Conservation (phyloP, 495 filamentous ascomycete genomes). For the Penicillium malachiteum region DNA sequence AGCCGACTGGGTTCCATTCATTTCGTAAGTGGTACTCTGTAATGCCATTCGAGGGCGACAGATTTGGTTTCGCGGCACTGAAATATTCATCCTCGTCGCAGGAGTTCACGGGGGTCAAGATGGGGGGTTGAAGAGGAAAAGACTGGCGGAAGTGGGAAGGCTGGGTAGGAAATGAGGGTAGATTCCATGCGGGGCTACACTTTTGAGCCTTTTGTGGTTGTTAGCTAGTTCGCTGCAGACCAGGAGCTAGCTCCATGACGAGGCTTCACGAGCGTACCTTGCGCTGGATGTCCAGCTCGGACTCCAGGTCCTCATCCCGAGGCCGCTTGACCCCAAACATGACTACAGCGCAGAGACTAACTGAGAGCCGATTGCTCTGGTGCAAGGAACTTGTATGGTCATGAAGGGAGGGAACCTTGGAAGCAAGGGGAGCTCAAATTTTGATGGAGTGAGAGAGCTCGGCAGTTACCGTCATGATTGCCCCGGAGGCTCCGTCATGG, state of each 20-base stretch:
- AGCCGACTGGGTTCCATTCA: conserved; percentile 5
- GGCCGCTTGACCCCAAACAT: conserved; percentile 10
- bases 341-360: neutral
- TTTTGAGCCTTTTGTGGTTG: neutral
- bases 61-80: no score
- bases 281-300: neutral
- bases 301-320: conserved; percentile 5
- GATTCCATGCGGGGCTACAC: neutral
- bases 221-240: neutral
- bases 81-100: conserved; percentile 28
- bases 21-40: no score
- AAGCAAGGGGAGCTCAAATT: no score
- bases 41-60: no score
- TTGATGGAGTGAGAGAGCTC: neutral
- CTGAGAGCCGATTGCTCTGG: neutral
- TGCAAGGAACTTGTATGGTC: neutral
- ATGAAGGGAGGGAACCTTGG: neutral
- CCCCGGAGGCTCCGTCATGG: no score
- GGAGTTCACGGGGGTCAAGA: conserved; percentile 41
- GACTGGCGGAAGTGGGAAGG: conserved; percentile 5
- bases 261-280: neutral
- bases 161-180: neutral
- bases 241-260: no score
- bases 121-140: conserved; percentile 24
- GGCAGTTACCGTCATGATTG: conserved; percentile 8